Conservation (phyloP, 1,139 yeast species). For the Sugiyamaella novakii region DNA sequence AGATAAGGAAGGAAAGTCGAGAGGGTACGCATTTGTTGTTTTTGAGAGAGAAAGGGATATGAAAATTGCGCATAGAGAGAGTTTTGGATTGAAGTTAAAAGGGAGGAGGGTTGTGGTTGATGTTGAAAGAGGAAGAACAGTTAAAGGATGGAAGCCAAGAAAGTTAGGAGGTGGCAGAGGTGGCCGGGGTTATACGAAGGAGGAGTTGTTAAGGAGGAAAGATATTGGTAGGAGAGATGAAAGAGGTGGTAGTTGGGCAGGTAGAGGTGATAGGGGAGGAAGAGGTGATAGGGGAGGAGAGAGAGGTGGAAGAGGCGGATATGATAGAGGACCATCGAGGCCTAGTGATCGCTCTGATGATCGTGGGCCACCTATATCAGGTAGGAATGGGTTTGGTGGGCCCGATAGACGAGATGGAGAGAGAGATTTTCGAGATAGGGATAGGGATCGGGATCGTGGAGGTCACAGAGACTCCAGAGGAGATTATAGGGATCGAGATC, state of each 20-base stretch:
- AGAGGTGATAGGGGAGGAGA: conserved; percentile 24
- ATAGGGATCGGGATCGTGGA: neutral
- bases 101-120: conserved; percentile 69
- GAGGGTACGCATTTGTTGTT: conserved; percentile 85
- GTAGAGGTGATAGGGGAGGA: conserved; percentile 21
- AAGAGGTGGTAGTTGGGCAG: conserved; percentile 21
- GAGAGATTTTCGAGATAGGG: too few species aligned
- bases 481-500: conserved; percentile 5
- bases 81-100: conserved; percentile 56
- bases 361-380: too few species aligned
- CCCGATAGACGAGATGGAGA: too few species aligned
- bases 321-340: conserved; percentile 1
- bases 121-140: conserved; percentile 77
- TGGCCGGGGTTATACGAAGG: conserved; percentile 54
- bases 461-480: neutral
- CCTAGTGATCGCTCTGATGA: neutral
- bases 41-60: conserved; percentile 64
- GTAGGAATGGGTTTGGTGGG: neutral
- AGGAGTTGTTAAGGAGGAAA: conserved; percentile 23
- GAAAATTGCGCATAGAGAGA: conserved; percentile 57
- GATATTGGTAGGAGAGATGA: conserved; percentile 20
- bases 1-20: conserved; percentile 57
- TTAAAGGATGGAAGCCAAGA: conserved; percentile 79
- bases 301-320: neutral
- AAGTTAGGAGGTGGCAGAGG: conserved; percentile 75